Percentiles rank a stretch among this genome's conserved stretches.
Evolutionary conservation across 129 eudicot species (phyloP).

Genomic region (Helichrysum umbraculigerum): DNA sequence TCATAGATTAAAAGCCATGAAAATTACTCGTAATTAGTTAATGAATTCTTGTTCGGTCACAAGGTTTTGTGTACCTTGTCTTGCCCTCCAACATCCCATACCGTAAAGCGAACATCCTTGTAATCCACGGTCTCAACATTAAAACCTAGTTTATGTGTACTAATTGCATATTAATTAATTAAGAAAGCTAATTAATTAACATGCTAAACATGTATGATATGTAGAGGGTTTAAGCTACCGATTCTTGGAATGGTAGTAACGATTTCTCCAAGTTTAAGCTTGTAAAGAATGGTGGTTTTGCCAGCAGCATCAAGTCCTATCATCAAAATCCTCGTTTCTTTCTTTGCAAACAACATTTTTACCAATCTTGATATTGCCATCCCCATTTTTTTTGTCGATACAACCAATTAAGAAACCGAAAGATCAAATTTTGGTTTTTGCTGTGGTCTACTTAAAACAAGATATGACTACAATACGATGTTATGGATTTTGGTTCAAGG

Average conservation of each 20-base stretch:
- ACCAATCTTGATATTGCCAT: constrained; percentile 45
- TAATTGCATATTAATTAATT: not conserved
- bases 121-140: constrained; percentile 83
- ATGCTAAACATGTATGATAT: not conserved
- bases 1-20: not conserved
- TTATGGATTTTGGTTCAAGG: too few relatives aligned
- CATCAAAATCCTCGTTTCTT: constrained; percentile 79
- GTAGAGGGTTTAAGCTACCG: constrained; percentile 31
- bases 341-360: constrained; percentile 59
- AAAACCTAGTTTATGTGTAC: constrained; percentile 43
- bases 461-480: too few relatives aligned
- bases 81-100: constrained; percentile 85
- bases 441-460: not conserved
- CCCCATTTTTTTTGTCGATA: constrained; percentile 44
- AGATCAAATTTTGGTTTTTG: not conserved
- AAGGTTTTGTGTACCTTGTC: constrained; percentile 48
- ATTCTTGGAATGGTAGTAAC: constrained; percentile 75
- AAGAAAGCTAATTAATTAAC: not conserved
- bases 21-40: not conserved
- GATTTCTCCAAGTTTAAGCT: constrained; percentile 73
- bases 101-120: constrained; percentile 64
- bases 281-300: constrained; percentile 75
- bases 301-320: constrained; percentile 82
- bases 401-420: constrained; percentile 3
- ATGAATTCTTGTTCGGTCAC: not conserved